phyloP scores from a whole-genome alignment of 2,329 filamentous ascomycete species.

The Apiospora malaysiana region DNA sequence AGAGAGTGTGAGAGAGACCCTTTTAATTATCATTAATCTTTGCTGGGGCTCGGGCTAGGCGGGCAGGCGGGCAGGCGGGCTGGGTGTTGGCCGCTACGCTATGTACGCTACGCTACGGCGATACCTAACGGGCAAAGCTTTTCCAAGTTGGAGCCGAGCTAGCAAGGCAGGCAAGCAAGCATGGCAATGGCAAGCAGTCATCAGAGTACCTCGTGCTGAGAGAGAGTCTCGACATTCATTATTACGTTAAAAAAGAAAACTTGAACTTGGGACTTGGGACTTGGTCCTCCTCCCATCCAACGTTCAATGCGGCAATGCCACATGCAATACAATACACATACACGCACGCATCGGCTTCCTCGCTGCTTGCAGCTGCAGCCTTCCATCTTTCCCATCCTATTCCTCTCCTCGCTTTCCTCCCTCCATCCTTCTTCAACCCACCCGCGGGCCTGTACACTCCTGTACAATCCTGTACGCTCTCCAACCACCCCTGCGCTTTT shows the following conservation, averaged over 20 bases:
- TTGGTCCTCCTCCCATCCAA: constrained; percentile 14
- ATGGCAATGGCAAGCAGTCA: background rate
- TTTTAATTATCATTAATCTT: constrained; percentile 2
- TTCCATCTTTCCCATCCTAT: constrained; percentile 15
- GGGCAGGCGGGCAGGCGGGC: background rate
- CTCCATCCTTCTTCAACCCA: constrained; percentile 11
- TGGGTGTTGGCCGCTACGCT: constrained; percentile 7
- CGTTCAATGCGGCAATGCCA: constrained; percentile 14
- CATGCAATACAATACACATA: constrained; percentile 2
- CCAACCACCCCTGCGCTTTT: constrained; percentile 14
- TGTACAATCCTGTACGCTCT: background rate
- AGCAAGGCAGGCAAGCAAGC: background rate
- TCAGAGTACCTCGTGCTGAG: background rate
- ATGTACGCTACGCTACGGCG: constrained; percentile 11
- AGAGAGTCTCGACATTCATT: too few species aligned
- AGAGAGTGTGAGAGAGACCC: background rate
- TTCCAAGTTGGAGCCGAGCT: background rate
- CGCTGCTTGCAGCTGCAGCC: constrained; percentile 16
- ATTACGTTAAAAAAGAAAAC: constrained; percentile 17
- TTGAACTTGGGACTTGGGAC: background rate
- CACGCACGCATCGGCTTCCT: constrained; percentile 5
- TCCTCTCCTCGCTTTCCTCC: background rate
- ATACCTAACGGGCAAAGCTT: constrained; percentile 14
- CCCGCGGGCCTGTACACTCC: background rate
- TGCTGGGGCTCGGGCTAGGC: constrained; percentile 4